phyloP scores from a whole-genome alignment of 1,284 basidiomycete species.

The Testicularia cyperi region DNA sequence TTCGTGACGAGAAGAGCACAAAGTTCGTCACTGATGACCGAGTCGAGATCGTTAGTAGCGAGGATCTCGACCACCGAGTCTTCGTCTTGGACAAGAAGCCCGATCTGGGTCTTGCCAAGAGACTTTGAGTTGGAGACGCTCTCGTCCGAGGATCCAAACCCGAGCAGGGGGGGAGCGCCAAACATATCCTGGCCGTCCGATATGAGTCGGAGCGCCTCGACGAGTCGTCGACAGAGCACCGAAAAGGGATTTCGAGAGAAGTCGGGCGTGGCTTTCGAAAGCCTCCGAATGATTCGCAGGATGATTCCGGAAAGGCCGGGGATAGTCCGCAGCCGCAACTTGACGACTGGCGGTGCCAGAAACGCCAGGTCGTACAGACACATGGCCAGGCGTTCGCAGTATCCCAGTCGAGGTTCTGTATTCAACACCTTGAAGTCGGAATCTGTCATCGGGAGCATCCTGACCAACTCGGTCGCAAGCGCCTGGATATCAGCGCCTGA shows the following conservation, averaged over 20 bases:
- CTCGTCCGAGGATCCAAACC: conserved; percentile 33
- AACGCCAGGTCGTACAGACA: conserved; percentile 83
- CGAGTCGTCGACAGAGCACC: conserved; percentile 72
- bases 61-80: conserved; percentile 35
- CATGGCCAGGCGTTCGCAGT: conserved; percentile 76
- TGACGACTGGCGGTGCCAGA: conserved; percentile 73
- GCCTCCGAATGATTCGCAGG: conserved; percentile 62
- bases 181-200: conserved; percentile 77
- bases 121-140: background rate
- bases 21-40: conserved; percentile 21
- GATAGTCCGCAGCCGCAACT: conserved; percentile 68
- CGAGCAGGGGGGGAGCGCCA: conserved; percentile 64
- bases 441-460: conserved; percentile 76
- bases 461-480: conserved; percentile 73
- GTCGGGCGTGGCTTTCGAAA: conserved; percentile 64
- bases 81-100: conserved; percentile 28
- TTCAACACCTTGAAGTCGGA: conserved; percentile 75
- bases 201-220: conserved; percentile 80
- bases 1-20: conserved; percentile 26
- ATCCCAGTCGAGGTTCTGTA: conserved; percentile 70
- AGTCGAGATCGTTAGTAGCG: conserved; percentile 27
- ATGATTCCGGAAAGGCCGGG: conserved; percentile 61
- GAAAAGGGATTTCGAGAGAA: conserved; percentile 66
- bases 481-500: conserved; percentile 67
- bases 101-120: conserved; percentile 20